phyloP scores from a whole-genome alignment of 352 stramenopile species.

The Pythium scleroteichum region DNA sequence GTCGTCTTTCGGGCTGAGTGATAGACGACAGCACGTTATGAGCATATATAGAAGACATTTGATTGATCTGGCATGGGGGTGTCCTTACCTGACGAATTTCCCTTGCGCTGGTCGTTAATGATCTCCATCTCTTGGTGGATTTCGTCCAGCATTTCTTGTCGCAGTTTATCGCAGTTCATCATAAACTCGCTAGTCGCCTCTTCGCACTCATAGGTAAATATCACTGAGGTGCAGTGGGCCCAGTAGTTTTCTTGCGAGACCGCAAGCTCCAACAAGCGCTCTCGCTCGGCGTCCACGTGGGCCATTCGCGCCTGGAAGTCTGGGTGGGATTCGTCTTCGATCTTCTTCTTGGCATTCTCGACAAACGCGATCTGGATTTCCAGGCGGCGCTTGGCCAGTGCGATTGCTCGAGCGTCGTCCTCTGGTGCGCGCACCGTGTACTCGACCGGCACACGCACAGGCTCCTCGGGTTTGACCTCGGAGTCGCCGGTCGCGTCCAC shows the following conservation, averaged over 20 bases:
- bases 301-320: constrained; percentile 55
- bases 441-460: not conserved
- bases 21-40: not conserved
- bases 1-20: constrained; percentile 60
- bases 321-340: constrained; percentile 66
- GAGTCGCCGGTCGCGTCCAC: not conserved
- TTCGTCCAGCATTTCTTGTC: constrained; percentile 84
- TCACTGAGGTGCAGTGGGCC: constrained; percentile 54
- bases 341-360: constrained; percentile 61
- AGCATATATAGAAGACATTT: too few relatives aligned
- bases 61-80: too few relatives aligned
- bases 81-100: constrained; percentile 42
- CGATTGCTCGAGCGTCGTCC: constrained; percentile 25
- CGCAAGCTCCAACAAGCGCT: constrained; percentile 45
- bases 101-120: constrained; percentile 71
- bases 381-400: constrained; percentile 30
- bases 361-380: constrained; percentile 73
- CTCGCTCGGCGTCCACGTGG: constrained; percentile 46
- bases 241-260: constrained; percentile 56
- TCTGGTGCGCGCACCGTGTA: constrained; percentile 8
- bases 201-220: constrained; percentile 83
- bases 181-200: constrained; percentile 77
- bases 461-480: not conserved
- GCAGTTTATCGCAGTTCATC: constrained; percentile 74
- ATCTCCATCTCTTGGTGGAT: constrained; percentile 88